Evolutionary conservation across 177 flowering plant species (phyloP).

Genomic region (Vitis hybrid): DNA sequence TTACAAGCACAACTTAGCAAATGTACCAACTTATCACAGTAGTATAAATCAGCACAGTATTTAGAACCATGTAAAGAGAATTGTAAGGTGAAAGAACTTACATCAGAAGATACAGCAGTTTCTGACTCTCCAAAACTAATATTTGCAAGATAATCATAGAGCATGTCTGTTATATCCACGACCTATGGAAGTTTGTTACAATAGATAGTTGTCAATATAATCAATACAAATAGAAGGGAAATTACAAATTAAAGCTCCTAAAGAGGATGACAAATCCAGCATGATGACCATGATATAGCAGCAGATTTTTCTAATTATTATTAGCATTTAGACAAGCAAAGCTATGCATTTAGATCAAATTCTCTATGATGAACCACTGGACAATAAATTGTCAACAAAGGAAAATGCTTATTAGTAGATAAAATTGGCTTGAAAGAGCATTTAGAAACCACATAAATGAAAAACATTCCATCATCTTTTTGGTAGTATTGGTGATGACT

Average conservation of each 20-base stretch:
- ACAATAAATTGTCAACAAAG: too few relatives aligned
- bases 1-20: not conserved
- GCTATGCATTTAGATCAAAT: too few relatives aligned
- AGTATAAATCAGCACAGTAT: not conserved
- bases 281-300: too few relatives aligned
- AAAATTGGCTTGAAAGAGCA: not conserved
- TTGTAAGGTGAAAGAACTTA: constrained; percentile 11
- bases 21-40: not conserved
- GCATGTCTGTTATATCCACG: constrained; percentile 63
- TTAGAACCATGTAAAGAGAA: constrained; percentile 4
- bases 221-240: not conserved
- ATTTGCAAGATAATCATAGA: constrained; percentile 47
- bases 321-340: too few relatives aligned
- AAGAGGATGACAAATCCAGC: too few relatives aligned
- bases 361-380: too few relatives aligned
- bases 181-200: constrained; percentile 38
- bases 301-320: too few relatives aligned
- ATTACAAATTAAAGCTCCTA: not conserved
- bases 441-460: not conserved
- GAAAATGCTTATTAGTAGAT: too few relatives aligned
- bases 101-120: not conserved
- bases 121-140: constrained; percentile 38
- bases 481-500: not conserved
- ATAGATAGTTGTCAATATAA: not conserved
- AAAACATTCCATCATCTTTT: not conserved